phyloP scores from a whole-genome alignment of 345 rosid genomes.

The Pelargonium nanum region DNA sequence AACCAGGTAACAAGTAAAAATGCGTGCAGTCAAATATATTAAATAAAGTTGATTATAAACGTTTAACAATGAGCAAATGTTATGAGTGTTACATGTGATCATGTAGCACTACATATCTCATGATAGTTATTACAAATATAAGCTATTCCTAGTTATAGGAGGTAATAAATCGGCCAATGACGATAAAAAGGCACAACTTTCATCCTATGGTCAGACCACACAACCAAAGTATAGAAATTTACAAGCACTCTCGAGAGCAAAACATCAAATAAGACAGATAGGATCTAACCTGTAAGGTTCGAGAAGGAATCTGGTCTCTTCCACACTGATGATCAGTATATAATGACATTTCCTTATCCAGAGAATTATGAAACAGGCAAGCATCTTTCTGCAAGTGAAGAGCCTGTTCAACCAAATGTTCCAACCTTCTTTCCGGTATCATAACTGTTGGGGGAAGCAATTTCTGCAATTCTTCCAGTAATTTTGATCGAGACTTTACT shows the following conservation, averaged over 20 bases:
- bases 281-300: constrained; percentile 46
- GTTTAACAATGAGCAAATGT: no score
- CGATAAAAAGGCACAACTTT: background rate
- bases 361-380: constrained; percentile 50
- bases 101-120: no score
- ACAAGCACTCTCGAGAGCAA: no score
- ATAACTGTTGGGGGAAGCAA: constrained; percentile 43
- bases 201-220: constrained; percentile 1
- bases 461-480: constrained; percentile 46
- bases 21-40: no score
- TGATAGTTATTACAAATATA: no score
- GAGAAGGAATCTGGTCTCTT: constrained; percentile 45
- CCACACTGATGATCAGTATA: constrained; percentile 65
- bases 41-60: no score
- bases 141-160: no score
- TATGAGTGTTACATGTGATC: no score
- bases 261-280: constrained; percentile 6
- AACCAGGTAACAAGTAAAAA: no score
- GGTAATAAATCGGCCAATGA: no score
- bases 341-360: constrained; percentile 42
- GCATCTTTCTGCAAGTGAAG: constrained; percentile 44
- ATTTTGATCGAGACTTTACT: constrained; percentile 33
- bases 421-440: constrained; percentile 55
- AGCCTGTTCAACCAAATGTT: constrained; percentile 59
- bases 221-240: constrained; percentile 2